phyloP scores from a whole-genome alignment of 2,329 filamentous ascomycete species.

The Hypoxylon sp. region DNA sequence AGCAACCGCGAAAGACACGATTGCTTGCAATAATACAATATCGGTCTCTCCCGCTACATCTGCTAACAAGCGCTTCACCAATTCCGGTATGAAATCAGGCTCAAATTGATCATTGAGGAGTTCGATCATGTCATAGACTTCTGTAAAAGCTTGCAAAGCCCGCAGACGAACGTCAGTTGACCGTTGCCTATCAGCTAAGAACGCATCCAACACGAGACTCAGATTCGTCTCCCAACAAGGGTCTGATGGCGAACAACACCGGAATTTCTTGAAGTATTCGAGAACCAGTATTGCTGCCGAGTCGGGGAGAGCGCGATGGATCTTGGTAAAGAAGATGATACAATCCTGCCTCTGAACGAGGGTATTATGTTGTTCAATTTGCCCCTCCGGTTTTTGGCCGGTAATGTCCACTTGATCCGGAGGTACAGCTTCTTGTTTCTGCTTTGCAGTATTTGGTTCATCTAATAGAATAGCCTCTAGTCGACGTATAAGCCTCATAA shows the following conservation, averaged over 20 bases:
- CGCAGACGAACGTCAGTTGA: slow-evolving; percentile 73
- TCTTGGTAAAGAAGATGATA: slow-evolving; percentile 74
- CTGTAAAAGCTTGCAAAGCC: slow-evolving; percentile 71
- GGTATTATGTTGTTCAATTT: slow-evolving; percentile 60
- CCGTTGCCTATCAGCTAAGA: slow-evolving; percentile 72
- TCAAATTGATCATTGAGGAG: slow-evolving; percentile 71
- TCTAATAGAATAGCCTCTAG: slow-evolving; percentile 64
- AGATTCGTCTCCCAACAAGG: slow-evolving; percentile 76
- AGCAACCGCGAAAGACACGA: slow-evolving; percentile 74
- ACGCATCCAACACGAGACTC: slow-evolving; percentile 69
- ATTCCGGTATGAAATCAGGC: slow-evolving; percentile 67
- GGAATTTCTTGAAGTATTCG: slow-evolving; percentile 75
- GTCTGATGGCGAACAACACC: slow-evolving; percentile 79
- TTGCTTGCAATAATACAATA: slow-evolving; percentile 72
- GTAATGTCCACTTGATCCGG: slow-evolving; percentile 15
- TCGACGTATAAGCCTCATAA: slow-evolving; percentile 61
- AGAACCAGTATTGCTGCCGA: slow-evolving; percentile 74
- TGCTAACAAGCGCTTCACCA: slow-evolving; percentile 72
- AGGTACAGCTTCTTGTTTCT: slow-evolving; percentile 64
- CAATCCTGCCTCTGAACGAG: slow-evolving; percentile 74
- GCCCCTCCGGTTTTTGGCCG: slow-evolving; percentile 25
- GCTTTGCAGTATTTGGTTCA: slow-evolving; percentile 65
- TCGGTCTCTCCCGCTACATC: slow-evolving; percentile 74
- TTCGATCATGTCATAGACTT: slow-evolving; percentile 70
- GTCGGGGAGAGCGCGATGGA: slow-evolving; percentile 74